Percentiles rank a stretch among this genome's conserved stretches.
These are phyloP conservation scores for Capsicum baccatum DNA, from an alignment of 257 asterid genomes.

Conservation along the genomic window DNA sequence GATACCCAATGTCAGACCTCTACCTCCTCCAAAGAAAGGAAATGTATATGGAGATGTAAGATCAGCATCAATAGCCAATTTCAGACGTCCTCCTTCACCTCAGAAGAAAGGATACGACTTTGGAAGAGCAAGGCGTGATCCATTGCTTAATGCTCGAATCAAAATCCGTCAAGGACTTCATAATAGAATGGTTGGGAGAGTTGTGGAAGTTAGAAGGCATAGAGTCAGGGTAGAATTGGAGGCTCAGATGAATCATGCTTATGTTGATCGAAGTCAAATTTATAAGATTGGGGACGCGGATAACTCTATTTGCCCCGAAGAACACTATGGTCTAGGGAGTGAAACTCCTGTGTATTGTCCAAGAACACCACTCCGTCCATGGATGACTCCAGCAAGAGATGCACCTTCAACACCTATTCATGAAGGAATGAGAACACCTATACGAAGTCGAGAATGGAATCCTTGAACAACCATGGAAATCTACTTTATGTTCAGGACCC, in stretches of 20 bases:
- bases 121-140: background rate
- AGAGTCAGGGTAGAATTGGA: background rate
- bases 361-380: background rate
- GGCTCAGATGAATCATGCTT: background rate
- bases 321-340: background rate
- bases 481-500: too few relatives aligned
- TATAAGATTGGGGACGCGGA: background rate
- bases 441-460: background rate
- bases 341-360: background rate
- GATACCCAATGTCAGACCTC: background rate
- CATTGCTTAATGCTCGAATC: background rate
- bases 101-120: background rate
- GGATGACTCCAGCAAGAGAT: background rate
- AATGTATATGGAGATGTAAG: too few relatives aligned
- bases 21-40: background rate
- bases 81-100: background rate
- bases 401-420: background rate
- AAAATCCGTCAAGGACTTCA: background rate
- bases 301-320: background rate
- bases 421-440: slow-evolving; percentile 4
- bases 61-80: too few relatives aligned
- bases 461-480: too few relatives aligned
- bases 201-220: background rate
- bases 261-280: background rate
- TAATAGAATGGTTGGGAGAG: background rate